Conservation (phyloP, 2,329 filamentous ascomycete genomes). For the Clonostachys rosea region DNA sequence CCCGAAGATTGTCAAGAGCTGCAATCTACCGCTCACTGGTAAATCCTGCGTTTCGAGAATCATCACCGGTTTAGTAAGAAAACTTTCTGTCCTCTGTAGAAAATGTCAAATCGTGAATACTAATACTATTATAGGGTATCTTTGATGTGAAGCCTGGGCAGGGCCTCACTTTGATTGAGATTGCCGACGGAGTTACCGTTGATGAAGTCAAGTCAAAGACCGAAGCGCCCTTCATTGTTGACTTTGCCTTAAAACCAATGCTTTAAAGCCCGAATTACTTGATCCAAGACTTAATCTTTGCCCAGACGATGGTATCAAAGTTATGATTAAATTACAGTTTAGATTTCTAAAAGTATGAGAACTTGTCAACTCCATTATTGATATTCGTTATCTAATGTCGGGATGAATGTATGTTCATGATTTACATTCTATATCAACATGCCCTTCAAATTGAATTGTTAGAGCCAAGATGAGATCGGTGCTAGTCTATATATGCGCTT, state of each 20-base stretch:
- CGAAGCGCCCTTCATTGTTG: slow-evolving; percentile 59
- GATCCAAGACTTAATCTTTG: not conserved
- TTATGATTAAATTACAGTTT: not conserved
- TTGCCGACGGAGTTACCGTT: slow-evolving; percentile 63
- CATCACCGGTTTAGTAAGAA: slow-evolving; percentile 66
- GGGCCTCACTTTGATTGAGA: slow-evolving; percentile 64
- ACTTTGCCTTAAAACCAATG: not conserved
- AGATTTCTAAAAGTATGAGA: not conserved
- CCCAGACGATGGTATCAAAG: not conserved
- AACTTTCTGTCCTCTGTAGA: not conserved
- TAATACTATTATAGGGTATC: slow-evolving; percentile 46
- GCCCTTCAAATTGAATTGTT: too few species aligned
- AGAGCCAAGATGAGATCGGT: too few species aligned
- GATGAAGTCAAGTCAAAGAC: slow-evolving; percentile 69
- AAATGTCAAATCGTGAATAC: not conserved
- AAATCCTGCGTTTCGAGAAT: slow-evolving; percentile 66
- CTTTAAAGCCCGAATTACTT: too few species aligned
- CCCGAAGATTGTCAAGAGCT: slow-evolving; percentile 62
- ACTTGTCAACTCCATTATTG: not conserved
- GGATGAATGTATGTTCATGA: not conserved
- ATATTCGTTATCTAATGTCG: not conserved
- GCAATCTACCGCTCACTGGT: slow-evolving; percentile 61
- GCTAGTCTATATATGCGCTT: too few species aligned
- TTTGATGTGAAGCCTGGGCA: slow-evolving; percentile 62
- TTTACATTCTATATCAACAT: too few species aligned